These are phyloP conservation scores for Phytopythium oedochilum DNA, from an alignment of 352 stramenopile species.

Conservation along the genomic window DNA sequence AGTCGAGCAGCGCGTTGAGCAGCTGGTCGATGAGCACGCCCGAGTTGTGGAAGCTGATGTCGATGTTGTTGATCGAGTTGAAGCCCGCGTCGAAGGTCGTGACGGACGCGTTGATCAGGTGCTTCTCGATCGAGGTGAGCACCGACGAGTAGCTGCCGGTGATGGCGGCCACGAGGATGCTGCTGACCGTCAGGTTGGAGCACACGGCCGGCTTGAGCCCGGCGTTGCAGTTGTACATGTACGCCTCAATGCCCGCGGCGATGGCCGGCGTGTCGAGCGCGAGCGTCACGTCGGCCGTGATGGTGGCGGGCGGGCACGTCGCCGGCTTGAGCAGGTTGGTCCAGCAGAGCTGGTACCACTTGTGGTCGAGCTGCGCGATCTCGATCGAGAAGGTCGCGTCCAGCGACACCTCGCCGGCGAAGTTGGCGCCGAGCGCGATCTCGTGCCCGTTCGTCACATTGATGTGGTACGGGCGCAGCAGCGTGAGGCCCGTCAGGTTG, in stretches of 20 bases:
- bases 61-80: constrained; percentile 45
- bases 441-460: constrained; percentile 40
- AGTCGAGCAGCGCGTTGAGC: constrained; percentile 38
- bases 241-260: not conserved
- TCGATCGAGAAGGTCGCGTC: constrained; percentile 23
- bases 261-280: constrained; percentile 27
- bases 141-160: constrained; percentile 26
- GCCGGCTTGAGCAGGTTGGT: constrained; percentile 44
- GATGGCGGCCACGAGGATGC: constrained; percentile 32
- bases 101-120: constrained; percentile 27
- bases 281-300: constrained; percentile 35
- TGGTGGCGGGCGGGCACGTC: constrained; percentile 27
- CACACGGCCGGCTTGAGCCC: constrained; percentile 32
- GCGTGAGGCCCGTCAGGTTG: constrained; percentile 38
- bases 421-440: constrained; percentile 33
- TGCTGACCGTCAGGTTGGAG: constrained; percentile 41
- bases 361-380: constrained; percentile 49
- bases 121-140: constrained; percentile 26
- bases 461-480: constrained; percentile 34
- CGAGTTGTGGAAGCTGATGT: constrained; percentile 40
- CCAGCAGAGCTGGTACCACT: constrained; percentile 66
- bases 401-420: constrained; percentile 25
- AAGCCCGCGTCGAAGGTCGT: constrained; percentile 28
- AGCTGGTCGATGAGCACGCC: constrained; percentile 37
- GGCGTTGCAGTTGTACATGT: not conserved